Percentiles rank a stretch among this genome's conserved stretches.
These are phyloP conservation scores for Hanseniaspora valbyensis DNA, from an alignment of 805 yeast genomes.

Conservation along the genomic window DNA sequence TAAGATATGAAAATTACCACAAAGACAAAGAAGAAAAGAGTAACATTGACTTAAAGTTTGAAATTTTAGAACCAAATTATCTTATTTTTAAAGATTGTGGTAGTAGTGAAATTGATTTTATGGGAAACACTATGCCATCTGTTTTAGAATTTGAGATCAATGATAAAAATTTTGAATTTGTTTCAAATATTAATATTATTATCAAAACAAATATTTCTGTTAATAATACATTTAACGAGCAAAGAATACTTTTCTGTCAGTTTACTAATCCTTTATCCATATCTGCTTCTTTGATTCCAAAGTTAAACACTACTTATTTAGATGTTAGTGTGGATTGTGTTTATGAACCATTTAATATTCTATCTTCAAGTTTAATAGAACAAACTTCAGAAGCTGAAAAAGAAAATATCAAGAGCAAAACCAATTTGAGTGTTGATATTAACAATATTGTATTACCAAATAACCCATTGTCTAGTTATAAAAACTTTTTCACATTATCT, in stretches of 20 bases:
- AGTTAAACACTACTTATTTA: neutral
- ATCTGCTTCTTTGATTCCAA: neutral
- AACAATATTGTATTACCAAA: constrained; percentile 5
- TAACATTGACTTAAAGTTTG: constrained; percentile 15
- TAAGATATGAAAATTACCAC: neutral
- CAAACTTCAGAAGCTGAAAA: neutral
- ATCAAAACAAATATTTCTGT: neutral
- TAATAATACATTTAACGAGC: neutral
- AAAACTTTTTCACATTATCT: neutral
- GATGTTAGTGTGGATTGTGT: neutral
- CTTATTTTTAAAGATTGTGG: constrained; percentile 18
- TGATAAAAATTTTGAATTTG: constrained; percentile 14
- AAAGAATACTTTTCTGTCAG: neutral
- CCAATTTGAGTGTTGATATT: neutral
- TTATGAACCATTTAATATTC: constrained; percentile 1
- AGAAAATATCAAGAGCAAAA: constrained; percentile 18
- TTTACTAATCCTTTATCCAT: neutral
- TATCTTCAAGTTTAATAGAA: neutral
- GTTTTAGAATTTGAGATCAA: neutral
- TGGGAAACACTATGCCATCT: neutral
- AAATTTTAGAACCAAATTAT: neutral
- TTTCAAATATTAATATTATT: neutral
- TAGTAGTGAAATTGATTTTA: constrained; percentile 24
- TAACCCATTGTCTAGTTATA: constrained; percentile 1
- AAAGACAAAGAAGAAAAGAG: neutral